Base-by-base conservation (phyloP, 805 yeast genomes). In the Clavispora asparagi region DNA sequence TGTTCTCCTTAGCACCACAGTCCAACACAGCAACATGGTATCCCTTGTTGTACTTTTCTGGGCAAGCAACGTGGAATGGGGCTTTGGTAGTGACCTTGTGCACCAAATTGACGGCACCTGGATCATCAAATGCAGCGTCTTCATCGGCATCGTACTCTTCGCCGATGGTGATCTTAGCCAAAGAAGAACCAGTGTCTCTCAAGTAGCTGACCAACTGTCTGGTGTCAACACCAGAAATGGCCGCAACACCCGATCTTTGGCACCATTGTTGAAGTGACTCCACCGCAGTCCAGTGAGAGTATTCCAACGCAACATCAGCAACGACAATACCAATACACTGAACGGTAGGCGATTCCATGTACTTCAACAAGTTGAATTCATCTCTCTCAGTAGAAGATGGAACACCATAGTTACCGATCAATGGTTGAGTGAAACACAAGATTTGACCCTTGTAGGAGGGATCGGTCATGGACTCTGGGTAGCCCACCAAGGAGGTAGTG, bases 251-350 rank as follows among this genome's bases (percentile, higher is more conserved):
- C 58, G 90, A 95, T 63, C 96, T 83, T 69, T 87, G 81, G 74
- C 99, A 94, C 99, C 98, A 94, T 58, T 87, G 87, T 49, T 88
- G 86, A 48, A 94, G 77, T 16, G 95, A 85, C 73, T 94, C 98
- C 30, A 94, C 96, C 4, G 99, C 99, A 32, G 98, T 91, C 99
- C 99, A 94, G 67, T 94, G 99, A n/a, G 97, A 88, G 69, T 92
- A 89, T 64, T 90, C 79, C 77, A 91, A 79, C 19, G 99, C 98
- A 45, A 81, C 96, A 62, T 94, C 97, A 38, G 96, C 87, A 26
- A 94, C 99, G 41, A 94, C 96, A 49, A 94, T 89, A 57, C 98
- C 99, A 50, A 87, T 83, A 70, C 97, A 91, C 70, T 94, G 98
- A 46, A 88, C 83, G 56, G 78, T 80, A 6, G 97, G 94, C 47